Conservation (phyloP, 805 yeast genomes). For the Starmerella sirachaensis region DNA sequence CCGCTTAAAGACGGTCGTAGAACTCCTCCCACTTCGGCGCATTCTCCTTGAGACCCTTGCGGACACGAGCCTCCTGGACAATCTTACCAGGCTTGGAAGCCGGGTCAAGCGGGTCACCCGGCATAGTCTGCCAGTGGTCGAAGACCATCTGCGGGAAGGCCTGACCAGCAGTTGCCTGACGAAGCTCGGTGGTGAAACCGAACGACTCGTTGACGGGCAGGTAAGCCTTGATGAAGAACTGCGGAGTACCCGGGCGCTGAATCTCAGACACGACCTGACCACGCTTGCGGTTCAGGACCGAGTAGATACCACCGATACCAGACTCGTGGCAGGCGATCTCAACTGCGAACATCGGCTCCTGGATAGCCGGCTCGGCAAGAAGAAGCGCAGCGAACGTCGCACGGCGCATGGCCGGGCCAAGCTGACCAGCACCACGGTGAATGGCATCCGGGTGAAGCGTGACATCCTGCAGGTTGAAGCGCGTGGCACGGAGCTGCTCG, state of each 20-base stretch:
- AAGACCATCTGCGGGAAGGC: slow-evolving; percentile 99
- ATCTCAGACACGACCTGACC: slow-evolving; percentile 99
- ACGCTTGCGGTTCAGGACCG: slow-evolving; percentile 93
- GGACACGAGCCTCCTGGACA: slow-evolving; percentile 66
- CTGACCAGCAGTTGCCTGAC: slow-evolving; percentile 99
- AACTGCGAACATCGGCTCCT: slow-evolving; percentile 98
- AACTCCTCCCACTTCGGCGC: slow-evolving; percentile 99
- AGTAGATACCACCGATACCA: slow-evolving; percentile 99
- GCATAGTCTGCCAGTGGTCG: slow-evolving; percentile 92
- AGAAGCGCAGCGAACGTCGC: slow-evolving; percentile 96
- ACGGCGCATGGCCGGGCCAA: slow-evolving; percentile 99
- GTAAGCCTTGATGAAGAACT: slow-evolving; percentile 99
- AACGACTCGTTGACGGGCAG: slow-evolving; percentile 99
- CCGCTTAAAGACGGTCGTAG: slow-evolving; percentile 45
- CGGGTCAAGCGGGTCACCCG: slow-evolving; percentile 89
- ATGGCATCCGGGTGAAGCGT: slow-evolving; percentile 99
- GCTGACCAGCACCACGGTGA: slow-evolving; percentile 99
- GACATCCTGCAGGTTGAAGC: slow-evolving; percentile 97
- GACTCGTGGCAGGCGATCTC: slow-evolving; percentile 99
- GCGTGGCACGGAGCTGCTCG: slow-evolving; percentile 90
- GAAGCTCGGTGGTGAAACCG: slow-evolving; percentile 99
- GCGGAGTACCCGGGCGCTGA: slow-evolving; percentile 99
- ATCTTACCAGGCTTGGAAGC: slow-evolving; percentile 56
- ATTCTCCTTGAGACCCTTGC: slow-evolving; percentile 92
- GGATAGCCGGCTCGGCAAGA: slow-evolving; percentile 97